Base-by-base conservation (phyloP, 73 alveolate species). In the Symbiodinium pilosum region DNA sequence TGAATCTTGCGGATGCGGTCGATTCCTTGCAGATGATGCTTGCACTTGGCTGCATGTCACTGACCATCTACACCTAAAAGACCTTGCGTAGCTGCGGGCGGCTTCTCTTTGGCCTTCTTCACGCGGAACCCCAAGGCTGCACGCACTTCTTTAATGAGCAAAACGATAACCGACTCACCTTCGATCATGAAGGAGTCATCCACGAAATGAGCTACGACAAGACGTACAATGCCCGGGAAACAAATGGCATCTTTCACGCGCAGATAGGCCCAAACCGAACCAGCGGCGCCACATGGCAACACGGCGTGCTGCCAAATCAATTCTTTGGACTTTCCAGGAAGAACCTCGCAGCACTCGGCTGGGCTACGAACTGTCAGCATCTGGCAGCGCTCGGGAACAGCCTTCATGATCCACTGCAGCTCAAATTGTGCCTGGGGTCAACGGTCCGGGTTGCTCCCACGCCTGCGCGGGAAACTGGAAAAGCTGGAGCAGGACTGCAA, bases 371-470 rank as follows among this genome's bases (percentile, higher is more conserved):
- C 85, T 24, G 85, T 42, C 20, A 73, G 4, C 0, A 34, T 32
- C 85, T 24, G 85, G 85, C 20, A 73, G 4, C 0, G 28, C 43
- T 3, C 85, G 85, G 11, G 0, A 73, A n/a, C 44, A 42, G 0
- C 85, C 85, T 73, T 73, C 85, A 73, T 34, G 85, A 11, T 73
- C 85, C 77, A 59, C 77, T n/a, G n/a, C n/a, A n/a, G n/a, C 59
- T 6, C 59, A 47, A 47, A 9, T 14, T 47, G 59, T 47, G 21
- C 14, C 21, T 47, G 59, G 6, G 59, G 21, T 47, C 59, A 47
- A 9, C 59, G 14, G 59, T 47, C 21, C 59, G 59, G 75, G 75
- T 16, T n/a, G n/a, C n/a, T n/a, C n/a, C n/a, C n/a, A n/a, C n/a
- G n/a, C 75, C 75, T 34, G 2, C 75, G 16, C 75, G 26, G 84